phyloP scores from a whole-genome alignment of 2,329 filamentous ascomycete species.

The Penicillium hesseltinei region DNA sequence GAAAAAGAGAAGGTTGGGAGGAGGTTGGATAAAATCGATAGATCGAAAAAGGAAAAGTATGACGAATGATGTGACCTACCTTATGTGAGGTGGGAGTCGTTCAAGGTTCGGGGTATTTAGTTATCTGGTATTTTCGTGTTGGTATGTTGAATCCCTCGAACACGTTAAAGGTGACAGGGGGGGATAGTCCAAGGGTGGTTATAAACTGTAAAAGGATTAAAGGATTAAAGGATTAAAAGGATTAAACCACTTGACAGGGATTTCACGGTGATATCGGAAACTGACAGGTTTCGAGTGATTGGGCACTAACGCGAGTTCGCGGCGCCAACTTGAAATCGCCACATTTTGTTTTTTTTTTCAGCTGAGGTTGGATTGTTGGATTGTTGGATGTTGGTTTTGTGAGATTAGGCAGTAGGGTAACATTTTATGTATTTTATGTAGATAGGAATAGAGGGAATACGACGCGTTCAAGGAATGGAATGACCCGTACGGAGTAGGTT shows the following conservation, averaged over 20 bases:
- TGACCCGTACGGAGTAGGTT: constrained; percentile 7
- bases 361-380: neutral
- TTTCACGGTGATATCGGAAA: constrained; percentile 6
- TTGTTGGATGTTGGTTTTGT: neutral
- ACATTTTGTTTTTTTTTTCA: neutral
- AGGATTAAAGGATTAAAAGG: too few species aligned
- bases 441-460: too few species aligned
- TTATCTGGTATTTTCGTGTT: neutral
- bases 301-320: constrained; percentile 4
- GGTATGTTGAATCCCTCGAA: constrained; percentile 15
- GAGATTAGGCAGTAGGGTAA: neutral
- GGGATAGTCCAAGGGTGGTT: constrained; percentile 9
- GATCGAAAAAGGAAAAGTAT: constrained; percentile 4
- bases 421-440: too few species aligned
- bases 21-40: constrained; percentile 13
- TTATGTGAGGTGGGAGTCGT: constrained; percentile 21
- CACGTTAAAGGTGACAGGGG: constrained; percentile 21
- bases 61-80: constrained; percentile 14
- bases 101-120: constrained; percentile 6
- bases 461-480: neutral
- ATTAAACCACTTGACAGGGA: neutral
- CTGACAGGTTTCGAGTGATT: constrained; percentile 13
- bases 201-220: neutral
- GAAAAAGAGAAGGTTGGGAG: neutral
- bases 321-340: constrained; percentile 16